Percentiles rank a stretch among this genome's conserved stretches.
phyloP scores from a whole-genome alignment of 345 rosid species.

The Lepidium aucheri region DNA sequence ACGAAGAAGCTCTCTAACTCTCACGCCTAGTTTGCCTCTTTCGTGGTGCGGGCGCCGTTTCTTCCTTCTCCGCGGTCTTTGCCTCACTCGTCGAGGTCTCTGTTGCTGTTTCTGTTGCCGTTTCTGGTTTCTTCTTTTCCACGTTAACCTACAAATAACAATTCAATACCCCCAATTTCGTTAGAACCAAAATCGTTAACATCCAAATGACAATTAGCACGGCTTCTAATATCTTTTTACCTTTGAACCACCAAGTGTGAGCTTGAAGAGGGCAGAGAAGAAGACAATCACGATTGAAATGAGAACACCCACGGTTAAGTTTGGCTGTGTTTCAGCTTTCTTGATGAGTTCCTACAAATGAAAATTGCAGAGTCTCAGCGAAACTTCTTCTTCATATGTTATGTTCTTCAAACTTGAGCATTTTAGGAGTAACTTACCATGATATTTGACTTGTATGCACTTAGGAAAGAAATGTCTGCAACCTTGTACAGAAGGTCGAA shows the following conservation, averaged over 20 bases:
- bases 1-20: slow-evolving; percentile 12
- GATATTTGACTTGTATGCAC: slow-evolving; percentile 43
- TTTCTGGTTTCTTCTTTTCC: slow-evolving; percentile 25
- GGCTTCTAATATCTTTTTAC: neutral
- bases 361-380: neutral
- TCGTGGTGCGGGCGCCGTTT: slow-evolving; percentile 33
- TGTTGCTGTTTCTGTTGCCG: slow-evolving; percentile 26
- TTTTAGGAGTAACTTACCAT: slow-evolving; percentile 33
- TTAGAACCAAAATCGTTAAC: neutral
- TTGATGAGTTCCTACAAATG: slow-evolving; percentile 48
- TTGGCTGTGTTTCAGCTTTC: slow-evolving; percentile 64
- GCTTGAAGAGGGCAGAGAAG: slow-evolving; percentile 32
- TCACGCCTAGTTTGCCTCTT: slow-evolving; percentile 47
- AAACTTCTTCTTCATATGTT: neutral
- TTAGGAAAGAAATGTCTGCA: slow-evolving; percentile 62
- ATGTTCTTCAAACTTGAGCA: neutral
- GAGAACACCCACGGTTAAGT: slow-evolving; percentile 45
- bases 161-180: neutral
- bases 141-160: slow-evolving; percentile 27
- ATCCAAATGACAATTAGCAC: neutral
- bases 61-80: slow-evolving; percentile 33
- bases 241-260: slow-evolving; percentile 62
- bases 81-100: slow-evolving; percentile 39
- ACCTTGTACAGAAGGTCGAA: slow-evolving; percentile 59
- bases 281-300: slow-evolving; percentile 35